phyloP scores from a whole-genome alignment of 208 protist genomes.

The Trypanosoma melophagium region DNA sequence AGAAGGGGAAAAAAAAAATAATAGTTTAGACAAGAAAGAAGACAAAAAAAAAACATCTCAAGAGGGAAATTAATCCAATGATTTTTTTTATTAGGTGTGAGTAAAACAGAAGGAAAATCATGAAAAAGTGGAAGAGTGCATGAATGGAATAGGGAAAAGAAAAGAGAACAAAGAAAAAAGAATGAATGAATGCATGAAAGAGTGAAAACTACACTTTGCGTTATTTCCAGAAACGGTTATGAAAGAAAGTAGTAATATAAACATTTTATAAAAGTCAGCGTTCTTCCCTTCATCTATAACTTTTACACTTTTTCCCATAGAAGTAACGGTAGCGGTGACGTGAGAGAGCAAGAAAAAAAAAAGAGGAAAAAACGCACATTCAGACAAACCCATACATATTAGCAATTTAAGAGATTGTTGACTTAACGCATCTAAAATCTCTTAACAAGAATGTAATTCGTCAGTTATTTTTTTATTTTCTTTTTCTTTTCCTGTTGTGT shows the following conservation, averaged over 20 bases:
- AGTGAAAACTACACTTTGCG: too few species aligned
- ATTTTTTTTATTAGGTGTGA: conserved; percentile 3
- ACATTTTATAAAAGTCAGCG: too few species aligned
- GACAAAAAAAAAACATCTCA: background rate
- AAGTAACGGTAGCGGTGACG: too few species aligned
- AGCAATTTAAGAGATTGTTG: background rate
- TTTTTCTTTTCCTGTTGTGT: background rate
- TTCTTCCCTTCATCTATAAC: too few species aligned
- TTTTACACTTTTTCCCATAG: too few species aligned
- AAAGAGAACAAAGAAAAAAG: background rate
- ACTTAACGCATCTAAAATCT: background rate
- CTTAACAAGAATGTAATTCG: background rate
- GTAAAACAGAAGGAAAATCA: background rate
- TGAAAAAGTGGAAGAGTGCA: background rate
- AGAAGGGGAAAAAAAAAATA: background rate
- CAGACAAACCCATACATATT: background rate
- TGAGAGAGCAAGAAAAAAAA: conserved; percentile 8
- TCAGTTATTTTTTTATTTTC: conserved; percentile 10
- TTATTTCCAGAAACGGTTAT: too few species aligned
- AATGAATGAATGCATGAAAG: too few species aligned
- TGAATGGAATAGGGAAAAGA: background rate
- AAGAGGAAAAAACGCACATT: background rate
- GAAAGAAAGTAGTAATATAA: too few species aligned
- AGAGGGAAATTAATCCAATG: too few species aligned
- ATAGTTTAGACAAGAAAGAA: background rate